A percentile compares a stretch with the other conserved stretches of the same genome.
Evolutionary conservation across 495 filamentous ascomycete genomes (phyloP).

Genomic region (Aspergillus baeticus): DNA sequence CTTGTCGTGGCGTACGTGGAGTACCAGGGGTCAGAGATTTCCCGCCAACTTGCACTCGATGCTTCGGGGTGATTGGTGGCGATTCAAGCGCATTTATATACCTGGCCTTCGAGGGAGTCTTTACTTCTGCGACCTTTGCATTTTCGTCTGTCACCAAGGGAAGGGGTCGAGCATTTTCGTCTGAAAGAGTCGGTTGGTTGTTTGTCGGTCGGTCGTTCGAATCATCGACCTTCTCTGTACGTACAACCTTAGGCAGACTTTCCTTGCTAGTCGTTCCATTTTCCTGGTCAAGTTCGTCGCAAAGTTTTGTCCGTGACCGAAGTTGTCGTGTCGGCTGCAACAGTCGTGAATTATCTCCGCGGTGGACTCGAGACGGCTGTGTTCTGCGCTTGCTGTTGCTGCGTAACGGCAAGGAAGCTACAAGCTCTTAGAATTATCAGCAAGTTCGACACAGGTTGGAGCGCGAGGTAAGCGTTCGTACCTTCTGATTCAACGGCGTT

Average conservation of each 20-base stretch:
- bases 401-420: constrained; percentile 39
- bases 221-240: constrained; percentile 28
- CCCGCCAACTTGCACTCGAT: constrained; percentile 60
- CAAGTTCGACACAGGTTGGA: neutral
- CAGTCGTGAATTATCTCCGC: constrained; percentile 21
- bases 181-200: constrained; percentile 31
- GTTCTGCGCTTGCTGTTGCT: constrained; percentile 64
- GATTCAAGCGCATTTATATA: constrained; percentile 64
- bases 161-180: constrained; percentile 30
- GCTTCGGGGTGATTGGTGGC: constrained; percentile 65
- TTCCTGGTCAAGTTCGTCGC: constrained; percentile 24
- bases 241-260: constrained; percentile 16
- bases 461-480: constrained; percentile 32
- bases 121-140: constrained; percentile 34
- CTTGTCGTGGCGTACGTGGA: constrained; percentile 48
- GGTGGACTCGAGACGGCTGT: constrained; percentile 36
- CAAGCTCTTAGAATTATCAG: constrained; percentile 24
- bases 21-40: constrained; percentile 65
- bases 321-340: constrained; percentile 30
- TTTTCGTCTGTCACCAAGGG: constrained; percentile 35
- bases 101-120: constrained; percentile 63
- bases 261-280: constrained; percentile 27
- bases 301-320: constrained; percentile 31
- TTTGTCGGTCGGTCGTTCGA: constrained; percentile 28
- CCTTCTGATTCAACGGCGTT: constrained; percentile 49